phyloP scores from a whole-genome alignment of 169 alveolate species.

The Perkinsus marinus region DNA sequence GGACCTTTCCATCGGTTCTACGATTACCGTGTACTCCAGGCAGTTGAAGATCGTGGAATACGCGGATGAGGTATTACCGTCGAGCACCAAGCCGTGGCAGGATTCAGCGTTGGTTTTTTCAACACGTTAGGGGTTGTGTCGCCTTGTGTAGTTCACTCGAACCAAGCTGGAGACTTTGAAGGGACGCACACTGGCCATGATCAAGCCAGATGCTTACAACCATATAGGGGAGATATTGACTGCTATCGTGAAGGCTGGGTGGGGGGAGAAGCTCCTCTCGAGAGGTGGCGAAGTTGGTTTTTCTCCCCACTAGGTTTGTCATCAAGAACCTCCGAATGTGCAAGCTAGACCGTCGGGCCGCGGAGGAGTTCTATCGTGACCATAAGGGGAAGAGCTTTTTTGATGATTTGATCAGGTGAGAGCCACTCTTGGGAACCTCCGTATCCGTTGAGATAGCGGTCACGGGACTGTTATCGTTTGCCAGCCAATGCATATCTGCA shows the following conservation, averaged over 20 bases:
- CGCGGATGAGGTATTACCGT: conserved; percentile 35
- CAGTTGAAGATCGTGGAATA: conserved; percentile 54
- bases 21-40: conserved; percentile 54
- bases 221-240: conserved; percentile 57
- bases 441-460: no score
- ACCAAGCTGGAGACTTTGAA: conserved; percentile 35
- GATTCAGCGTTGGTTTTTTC: no score
- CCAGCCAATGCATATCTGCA: no score
- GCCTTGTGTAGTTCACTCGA: conserved; percentile 33
- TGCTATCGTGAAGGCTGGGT: not conserved
- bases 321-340: conserved; percentile 54
- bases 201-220: conserved; percentile 65
- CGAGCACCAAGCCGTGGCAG: no score
- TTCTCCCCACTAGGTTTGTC: conserved; percentile 27
- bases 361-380: conserved; percentile 48
- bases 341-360: conserved; percentile 38
- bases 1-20: conserved; percentile 52
- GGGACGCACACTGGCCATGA: conserved; percentile 57
- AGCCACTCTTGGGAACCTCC: no score
- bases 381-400: conserved; percentile 49
- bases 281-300: conserved; percentile 21
- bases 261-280: not conserved
- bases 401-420: conserved; percentile 36
- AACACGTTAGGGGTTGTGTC: no score
- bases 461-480: no score